Base-by-base conservation (phyloP, 805 yeast genomes). In the Starmerella apis region DNA sequence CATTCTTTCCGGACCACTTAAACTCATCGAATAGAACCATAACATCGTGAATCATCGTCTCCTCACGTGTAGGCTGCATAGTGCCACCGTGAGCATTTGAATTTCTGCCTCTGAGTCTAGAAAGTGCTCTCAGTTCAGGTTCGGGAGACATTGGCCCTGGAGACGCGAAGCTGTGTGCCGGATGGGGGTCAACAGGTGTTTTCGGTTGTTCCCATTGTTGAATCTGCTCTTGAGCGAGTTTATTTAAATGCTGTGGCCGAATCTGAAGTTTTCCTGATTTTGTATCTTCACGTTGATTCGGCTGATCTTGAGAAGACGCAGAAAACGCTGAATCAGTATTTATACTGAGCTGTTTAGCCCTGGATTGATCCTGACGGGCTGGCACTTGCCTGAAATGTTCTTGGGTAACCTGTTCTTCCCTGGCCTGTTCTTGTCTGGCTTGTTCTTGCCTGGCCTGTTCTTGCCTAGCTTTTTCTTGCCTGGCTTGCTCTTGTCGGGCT, bases 11-110 rank as follows among this genome's bases (percentile, higher is more conserved):
- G 25, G 75, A 75, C 92, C 95, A 90, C 28, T 80, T 78, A 20
- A 87, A 73, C 53, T 84, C 90, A 25, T 82, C 85, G 50, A 88
- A 74, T 18, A 57, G 54, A 13, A 86, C 64, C 53, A 85, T 94
- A 44, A 79, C 81, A 27, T 73, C 69, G 1, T 67, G 65, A 19
- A 51, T 13, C 43, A 30, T 28, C 3, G 9, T 7, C 16, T 30
- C 38, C 25, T 31, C 51, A 18, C 32, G 36, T 9, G 25, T 16
- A 2, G 33, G 41, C 41, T 24, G 18, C 5, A 18, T 14, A 8
- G 3, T 5, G 1, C 28, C 39, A 10, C 31, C 44, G 18, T 5
- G 18, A 13, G 43, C 22, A 7, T 24, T 23, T 9, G 22, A 2
- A 8, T 27, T 2, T 4, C 24, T 23, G 8, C 33, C 31, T 8